Conservation (phyloP, 768 basidiomycete species). For the Naganishia onofrii region DNA sequence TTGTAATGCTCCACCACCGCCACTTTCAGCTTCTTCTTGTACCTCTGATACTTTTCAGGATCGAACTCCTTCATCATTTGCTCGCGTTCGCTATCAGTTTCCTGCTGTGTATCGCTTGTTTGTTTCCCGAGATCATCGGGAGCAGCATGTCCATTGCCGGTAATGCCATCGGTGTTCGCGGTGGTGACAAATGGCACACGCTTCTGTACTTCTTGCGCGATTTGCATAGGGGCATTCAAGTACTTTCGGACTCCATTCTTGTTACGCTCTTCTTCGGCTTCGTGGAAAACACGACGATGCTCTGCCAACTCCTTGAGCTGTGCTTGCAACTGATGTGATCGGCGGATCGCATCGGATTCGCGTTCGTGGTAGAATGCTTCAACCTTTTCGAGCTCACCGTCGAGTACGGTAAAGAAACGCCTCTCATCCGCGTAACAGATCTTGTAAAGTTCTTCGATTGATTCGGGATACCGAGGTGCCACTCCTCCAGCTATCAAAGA, state of each 20-base stretch:
- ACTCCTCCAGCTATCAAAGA: neutral
- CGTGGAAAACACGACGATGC: constrained; percentile 59
- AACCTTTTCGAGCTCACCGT: constrained; percentile 77
- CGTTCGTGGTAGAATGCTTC: constrained; percentile 76
- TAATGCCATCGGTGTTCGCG: neutral
- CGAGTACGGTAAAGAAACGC: constrained; percentile 73
- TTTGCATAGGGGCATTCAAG: neutral
- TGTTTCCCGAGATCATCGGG: neutral
- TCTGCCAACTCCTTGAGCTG: constrained; percentile 74
- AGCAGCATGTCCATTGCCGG: neutral
- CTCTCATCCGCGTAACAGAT: constrained; percentile 63
- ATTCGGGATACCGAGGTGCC: constrained; percentile 33
- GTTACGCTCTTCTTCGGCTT: constrained; percentile 31
- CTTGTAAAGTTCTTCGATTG: constrained; percentile 55
- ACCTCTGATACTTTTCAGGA: constrained; percentile 75
- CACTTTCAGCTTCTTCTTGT: constrained; percentile 79
- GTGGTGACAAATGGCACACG: constrained; percentile 26
- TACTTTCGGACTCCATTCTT: constrained; percentile 24
- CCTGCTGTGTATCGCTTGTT: neutral
- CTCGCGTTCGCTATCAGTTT: constrained; percentile 4
- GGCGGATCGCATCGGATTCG: constrained; percentile 59
- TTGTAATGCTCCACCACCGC: constrained; percentile 84
- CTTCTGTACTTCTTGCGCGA: constrained; percentile 23
- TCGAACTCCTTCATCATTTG: constrained; percentile 51
- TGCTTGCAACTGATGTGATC: constrained; percentile 57